phyloP scores from a whole-genome alignment of 176 grass and related monocot genomes.

The Eragrostis curvula region DNA sequence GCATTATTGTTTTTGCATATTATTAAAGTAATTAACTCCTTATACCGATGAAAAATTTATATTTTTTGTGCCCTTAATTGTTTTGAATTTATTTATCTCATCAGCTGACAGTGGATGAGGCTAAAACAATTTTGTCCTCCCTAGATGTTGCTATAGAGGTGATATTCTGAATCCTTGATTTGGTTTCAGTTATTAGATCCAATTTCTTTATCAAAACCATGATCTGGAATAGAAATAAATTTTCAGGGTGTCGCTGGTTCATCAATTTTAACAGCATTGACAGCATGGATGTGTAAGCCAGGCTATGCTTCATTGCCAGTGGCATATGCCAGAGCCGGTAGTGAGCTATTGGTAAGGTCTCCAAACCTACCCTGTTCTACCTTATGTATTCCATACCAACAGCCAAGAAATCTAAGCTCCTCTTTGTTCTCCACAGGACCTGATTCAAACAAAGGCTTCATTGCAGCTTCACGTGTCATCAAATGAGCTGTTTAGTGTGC shows the following conservation, averaged over 20 bases:
- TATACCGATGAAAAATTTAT: not conserved
- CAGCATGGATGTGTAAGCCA: constrained; percentile 79
- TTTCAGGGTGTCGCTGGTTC: constrained; percentile 74
- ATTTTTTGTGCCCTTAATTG: not conserved
- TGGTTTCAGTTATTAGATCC: not conserved
- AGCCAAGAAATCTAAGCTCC: not conserved
- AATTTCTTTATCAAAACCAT: constrained; percentile 15
- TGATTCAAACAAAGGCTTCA: constrained; percentile 65
- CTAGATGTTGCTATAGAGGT: constrained; percentile 69
- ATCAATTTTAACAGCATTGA: constrained; percentile 61
- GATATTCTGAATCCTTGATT: constrained; percentile 32
- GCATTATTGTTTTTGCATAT: not conserved
- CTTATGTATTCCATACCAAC: not conserved
- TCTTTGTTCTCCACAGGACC: constrained; percentile 50
- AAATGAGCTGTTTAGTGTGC: constrained; percentile 70
- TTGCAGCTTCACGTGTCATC: constrained; percentile 61
- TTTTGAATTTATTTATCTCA: constrained; percentile 30
- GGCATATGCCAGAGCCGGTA: constrained; percentile 78
- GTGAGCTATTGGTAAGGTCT: constrained; percentile 70
- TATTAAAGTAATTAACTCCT: not conserved
- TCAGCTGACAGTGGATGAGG: constrained; percentile 66
- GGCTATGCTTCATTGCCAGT: constrained; percentile 70
- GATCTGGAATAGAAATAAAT: constrained; percentile 23
- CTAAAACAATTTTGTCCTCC: constrained; percentile 65
- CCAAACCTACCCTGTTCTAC: constrained; percentile 9